A percentile compares a stretch with the other conserved stretches of the same genome.
Evolutionary conservation across 2,329 filamentous ascomycete genomes (phyloP).

Genomic region (Colletotrichum tanaceti): DNA sequence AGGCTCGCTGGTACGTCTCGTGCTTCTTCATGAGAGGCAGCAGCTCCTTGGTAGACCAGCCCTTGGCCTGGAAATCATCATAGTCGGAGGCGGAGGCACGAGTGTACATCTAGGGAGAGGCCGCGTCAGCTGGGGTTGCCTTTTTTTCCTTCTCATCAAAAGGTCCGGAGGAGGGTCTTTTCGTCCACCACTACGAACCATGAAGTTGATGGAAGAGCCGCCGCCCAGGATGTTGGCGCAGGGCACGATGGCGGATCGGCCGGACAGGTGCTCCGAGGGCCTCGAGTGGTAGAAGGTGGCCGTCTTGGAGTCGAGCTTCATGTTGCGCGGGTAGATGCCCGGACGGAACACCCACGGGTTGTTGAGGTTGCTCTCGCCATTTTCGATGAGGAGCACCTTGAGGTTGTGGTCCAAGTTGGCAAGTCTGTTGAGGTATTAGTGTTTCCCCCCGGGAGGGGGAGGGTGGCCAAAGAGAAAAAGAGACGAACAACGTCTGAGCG

Average conservation of each 20-base stretch:
- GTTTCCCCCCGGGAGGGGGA: conserved; percentile 49
- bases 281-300: conserved; percentile 84
- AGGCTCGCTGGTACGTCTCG: conserved; percentile 78
- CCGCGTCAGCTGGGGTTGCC: conserved; percentile 35
- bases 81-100: conserved; percentile 78
- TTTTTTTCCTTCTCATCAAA: too few relatives aligned
- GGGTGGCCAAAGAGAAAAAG: too few relatives aligned
- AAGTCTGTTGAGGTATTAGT: conserved; percentile 63
- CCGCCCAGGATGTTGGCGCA: conserved; percentile 79
- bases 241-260: conserved; percentile 79
- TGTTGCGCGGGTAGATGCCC: conserved; percentile 81
- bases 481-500: conserved; percentile 43
- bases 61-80: conserved; percentile 82
- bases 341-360: conserved; percentile 83
- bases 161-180: not conserved
- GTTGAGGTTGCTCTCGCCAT: conserved; percentile 79
- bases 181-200: conserved; percentile 64
- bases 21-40: conserved; percentile 84
- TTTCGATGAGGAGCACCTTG: conserved; percentile 76
- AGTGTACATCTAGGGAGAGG: conserved; percentile 74
- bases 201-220: conserved; percentile 81
- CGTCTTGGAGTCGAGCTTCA: conserved; percentile 83
- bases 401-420: conserved; percentile 82
- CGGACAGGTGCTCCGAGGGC: conserved; percentile 77
- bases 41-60: conserved; percentile 82